Percentiles rank a stretch among this genome's conserved stretches.
Evolutionary conservation across 2,329 filamentous ascomycete genomes (phyloP).

Genomic region (Moelleriella libera): DNA sequence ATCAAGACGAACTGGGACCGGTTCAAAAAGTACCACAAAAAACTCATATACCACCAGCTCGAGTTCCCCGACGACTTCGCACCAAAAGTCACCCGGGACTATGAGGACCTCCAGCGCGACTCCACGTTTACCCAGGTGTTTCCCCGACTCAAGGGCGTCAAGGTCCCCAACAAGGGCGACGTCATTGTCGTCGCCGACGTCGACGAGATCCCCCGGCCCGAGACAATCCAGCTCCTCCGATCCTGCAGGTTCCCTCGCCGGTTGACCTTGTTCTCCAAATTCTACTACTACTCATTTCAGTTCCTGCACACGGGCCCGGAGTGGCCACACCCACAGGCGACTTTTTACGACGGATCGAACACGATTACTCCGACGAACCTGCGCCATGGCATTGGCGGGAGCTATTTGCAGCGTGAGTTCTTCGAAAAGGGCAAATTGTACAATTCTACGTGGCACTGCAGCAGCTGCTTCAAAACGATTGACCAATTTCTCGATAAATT

Average conservation of each 20-base stretch:
- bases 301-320: constrained; percentile 24
- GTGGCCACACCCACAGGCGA: constrained; percentile 48
- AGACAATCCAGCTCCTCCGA: constrained; percentile 31
- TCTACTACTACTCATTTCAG: constrained; percentile 46
- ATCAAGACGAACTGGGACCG: constrained; percentile 36
- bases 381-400: constrained; percentile 29
- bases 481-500: constrained; percentile 41
- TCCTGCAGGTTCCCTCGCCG: constrained; percentile 37
- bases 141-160: constrained; percentile 25
- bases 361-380: constrained; percentile 41
- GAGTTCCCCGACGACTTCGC: constrained; percentile 26
- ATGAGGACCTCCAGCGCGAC: constrained; percentile 39
- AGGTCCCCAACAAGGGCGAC: constrained; percentile 32
- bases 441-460: constrained; percentile 48
- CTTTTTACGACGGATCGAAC: constrained; percentile 27
- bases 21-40: constrained; percentile 38
- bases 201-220: constrained; percentile 43
- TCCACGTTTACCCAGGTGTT: constrained; percentile 44
- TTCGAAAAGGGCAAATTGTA: constrained; percentile 28
- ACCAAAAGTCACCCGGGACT: constrained; percentile 28
- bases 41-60: constrained; percentile 47
- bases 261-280: constrained; percentile 33
- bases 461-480: constrained; percentile 43
- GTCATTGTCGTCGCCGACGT: constrained; percentile 46
- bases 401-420: constrained; percentile 18